Conservation (phyloP, 2,329 filamentous ascomycete species). For the Meredithiella fracta region DNA sequence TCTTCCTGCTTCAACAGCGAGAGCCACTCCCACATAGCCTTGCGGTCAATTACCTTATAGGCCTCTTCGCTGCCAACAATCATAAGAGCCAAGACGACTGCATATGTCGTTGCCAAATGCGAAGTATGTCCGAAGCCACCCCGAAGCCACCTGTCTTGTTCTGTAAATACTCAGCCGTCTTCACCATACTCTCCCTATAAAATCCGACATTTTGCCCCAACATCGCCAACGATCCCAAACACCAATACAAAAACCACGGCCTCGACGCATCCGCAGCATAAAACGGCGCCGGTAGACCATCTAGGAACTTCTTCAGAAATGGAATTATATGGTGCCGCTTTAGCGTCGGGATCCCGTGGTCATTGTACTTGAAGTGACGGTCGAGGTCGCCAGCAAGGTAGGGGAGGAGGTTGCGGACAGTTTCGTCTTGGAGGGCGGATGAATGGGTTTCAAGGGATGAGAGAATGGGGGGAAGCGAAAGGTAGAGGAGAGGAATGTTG, state of each 20-base stretch:
- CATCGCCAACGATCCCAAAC: constrained; percentile 54
- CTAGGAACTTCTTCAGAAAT: constrained; percentile 45
- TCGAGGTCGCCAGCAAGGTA: constrained; percentile 34
- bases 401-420: constrained; percentile 50
- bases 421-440: constrained; percentile 50
- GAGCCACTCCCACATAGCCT: constrained; percentile 81
- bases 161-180: constrained; percentile 67
- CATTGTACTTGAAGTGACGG: constrained; percentile 44
- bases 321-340: constrained; percentile 42
- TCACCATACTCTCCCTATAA: constrained; percentile 53
- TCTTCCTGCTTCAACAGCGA: constrained; percentile 69
- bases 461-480: constrained; percentile 40
- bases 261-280: constrained; percentile 68
- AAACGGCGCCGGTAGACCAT: constrained; percentile 51
- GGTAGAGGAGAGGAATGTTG: constrained; percentile 40
- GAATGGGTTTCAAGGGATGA: constrained; percentile 53
- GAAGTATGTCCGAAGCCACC: constrained; percentile 84
- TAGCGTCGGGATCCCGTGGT: constrained; percentile 58
- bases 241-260: constrained; percentile 94
- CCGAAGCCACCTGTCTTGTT: constrained; percentile 76
- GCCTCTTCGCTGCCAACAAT: constrained; percentile 61
- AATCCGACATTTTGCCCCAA: constrained; percentile 56
- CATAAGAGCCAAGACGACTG: constrained; percentile 59
- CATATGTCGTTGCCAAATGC: constrained; percentile 82
- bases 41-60: constrained; percentile 63